phyloP scores from a whole-genome alignment of 176 grass and related monocot genomes.

The Oryza meridionalis region DNA sequence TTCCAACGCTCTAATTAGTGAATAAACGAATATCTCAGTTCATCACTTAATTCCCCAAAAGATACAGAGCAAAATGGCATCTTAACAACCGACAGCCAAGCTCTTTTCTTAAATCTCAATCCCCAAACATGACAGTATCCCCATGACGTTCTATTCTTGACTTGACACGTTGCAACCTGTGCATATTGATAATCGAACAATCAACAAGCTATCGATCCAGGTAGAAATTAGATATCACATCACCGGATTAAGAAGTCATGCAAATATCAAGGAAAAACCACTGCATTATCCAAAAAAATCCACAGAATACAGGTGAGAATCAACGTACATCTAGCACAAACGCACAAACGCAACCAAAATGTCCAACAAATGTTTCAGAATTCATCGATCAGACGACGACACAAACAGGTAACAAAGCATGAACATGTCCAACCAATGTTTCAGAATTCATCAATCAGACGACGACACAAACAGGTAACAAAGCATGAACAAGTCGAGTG shows the following conservation, averaged over 20 bases:
- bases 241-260: not conserved
- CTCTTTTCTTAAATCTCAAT: too few relatives aligned
- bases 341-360: not conserved
- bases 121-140: too few relatives aligned
- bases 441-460: not conserved
- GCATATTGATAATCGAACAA: not conserved
- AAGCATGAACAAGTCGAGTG: not conserved
- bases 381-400: not conserved
- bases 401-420: not conserved
- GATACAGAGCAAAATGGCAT: too few relatives aligned
- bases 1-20: too few relatives aligned
- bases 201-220: not conserved
- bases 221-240: not conserved
- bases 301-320: not conserved
- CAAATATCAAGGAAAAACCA: not conserved
- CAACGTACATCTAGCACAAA: not conserved
- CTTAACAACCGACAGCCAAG: too few relatives aligned
- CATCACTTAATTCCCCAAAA: too few relatives aligned
- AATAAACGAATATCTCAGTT: too few relatives aligned
- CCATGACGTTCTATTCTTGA: too few relatives aligned
- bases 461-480: not conserved
- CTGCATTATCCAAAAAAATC: not conserved
- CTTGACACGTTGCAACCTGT: too few relatives aligned
- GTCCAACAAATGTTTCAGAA: not conserved
- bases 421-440: not conserved